Percentiles rank a stretch among this genome's conserved stretches.
Evolutionary conservation across 1,284 basidiomycete genomes (phyloP).

Genomic region (Anthracocystis setariae): DNA sequence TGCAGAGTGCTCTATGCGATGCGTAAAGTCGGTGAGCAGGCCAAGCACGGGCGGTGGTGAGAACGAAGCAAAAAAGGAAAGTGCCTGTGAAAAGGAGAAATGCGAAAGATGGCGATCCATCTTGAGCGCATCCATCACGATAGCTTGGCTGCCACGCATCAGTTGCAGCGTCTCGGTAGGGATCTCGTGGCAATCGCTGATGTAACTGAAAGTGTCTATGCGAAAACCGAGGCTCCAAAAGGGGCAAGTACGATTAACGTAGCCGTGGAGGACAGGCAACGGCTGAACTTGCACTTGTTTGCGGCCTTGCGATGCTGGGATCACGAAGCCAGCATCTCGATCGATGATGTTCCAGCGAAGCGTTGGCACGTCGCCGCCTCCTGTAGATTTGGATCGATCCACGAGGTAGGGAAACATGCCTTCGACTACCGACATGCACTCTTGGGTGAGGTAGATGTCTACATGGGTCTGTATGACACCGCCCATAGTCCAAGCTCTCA

Average conservation of each 20-base stretch:
- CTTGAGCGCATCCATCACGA: slow-evolving; percentile 63
- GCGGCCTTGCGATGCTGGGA: slow-evolving; percentile 21
- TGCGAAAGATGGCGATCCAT: slow-evolving; percentile 59
- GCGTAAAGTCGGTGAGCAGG: slow-evolving; percentile 62
- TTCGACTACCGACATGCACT: slow-evolving; percentile 52
- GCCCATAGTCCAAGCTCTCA: slow-evolving; percentile 64
- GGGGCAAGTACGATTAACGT: slow-evolving; percentile 30
- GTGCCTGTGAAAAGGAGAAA: slow-evolving; percentile 61
- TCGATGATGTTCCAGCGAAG: slow-evolving; percentile 64
- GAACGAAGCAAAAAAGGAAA: slow-evolving; percentile 36
- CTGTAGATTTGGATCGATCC: slow-evolving; percentile 55
- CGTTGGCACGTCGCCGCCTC: slow-evolving; percentile 61
- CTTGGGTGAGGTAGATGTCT: slow-evolving; percentile 61
- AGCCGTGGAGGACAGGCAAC: slow-evolving; percentile 60
- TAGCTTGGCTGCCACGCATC: slow-evolving; percentile 47
- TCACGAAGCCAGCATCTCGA: slow-evolving; percentile 31
- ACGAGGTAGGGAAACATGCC: slow-evolving; percentile 63
- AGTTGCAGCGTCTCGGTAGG: slow-evolving; percentile 39
- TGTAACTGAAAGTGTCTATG: slow-evolving; percentile 61
- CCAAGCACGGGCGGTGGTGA: slow-evolving; percentile 40
- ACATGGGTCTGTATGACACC: slow-evolving; percentile 54
- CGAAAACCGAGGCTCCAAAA: slow-evolving; percentile 63
- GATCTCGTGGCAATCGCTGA: slow-evolving; percentile 61
- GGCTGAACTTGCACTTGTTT: slow-evolving; percentile 42
- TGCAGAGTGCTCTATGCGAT: slow-evolving; percentile 54